These are phyloP conservation scores for Fimicolochytrium jonesii DNA, from an alignment of 192 early-diverging fungal genomes.

Conservation along the genomic window DNA sequence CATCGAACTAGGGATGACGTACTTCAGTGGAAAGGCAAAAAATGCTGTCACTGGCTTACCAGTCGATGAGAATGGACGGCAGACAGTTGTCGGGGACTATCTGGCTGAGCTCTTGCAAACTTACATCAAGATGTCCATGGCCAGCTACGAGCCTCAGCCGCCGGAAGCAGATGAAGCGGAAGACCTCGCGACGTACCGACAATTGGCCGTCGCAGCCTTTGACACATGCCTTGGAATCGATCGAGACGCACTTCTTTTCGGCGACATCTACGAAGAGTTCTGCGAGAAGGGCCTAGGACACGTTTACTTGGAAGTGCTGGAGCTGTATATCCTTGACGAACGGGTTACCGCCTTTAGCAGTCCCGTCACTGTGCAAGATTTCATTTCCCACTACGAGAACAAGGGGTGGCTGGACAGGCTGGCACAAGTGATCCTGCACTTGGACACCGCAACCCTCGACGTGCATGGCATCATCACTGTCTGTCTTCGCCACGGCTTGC, in stretches of 20 bases:
- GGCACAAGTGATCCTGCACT: constrained; percentile 45
- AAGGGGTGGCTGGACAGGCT: constrained; percentile 30
- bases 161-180: constrained; percentile 4
- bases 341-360: constrained; percentile 23
- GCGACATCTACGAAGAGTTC: constrained; percentile 47
- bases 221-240: constrained; percentile 33
- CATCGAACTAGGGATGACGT: constrained; percentile 37
- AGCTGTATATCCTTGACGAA: constrained; percentile 38
- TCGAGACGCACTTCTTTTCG: constrained; percentile 42
- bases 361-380: constrained; percentile 33
- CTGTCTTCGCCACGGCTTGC: constrained; percentile 30
- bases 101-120: constrained; percentile 34
- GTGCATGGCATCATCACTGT: constrained; percentile 32
- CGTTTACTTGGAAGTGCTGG: constrained; percentile 41
- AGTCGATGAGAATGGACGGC: constrained; percentile 14
- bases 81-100: constrained; percentile 27
- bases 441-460: constrained; percentile 41
- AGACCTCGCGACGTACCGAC: constrained; percentile 18
- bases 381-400: constrained; percentile 20
- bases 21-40: constrained; percentile 25
- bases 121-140: constrained; percentile 36
- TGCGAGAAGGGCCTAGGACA: constrained; percentile 21
- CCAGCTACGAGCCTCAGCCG: constrained; percentile 20
- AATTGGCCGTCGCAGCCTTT: constrained; percentile 32
- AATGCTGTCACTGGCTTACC: constrained; percentile 39